Percentiles rank a stretch among this genome's conserved stretches.
phyloP scores from a whole-genome alignment of 495 filamentous ascomycete genomes.

The Schizothecium vesticola region DNA sequence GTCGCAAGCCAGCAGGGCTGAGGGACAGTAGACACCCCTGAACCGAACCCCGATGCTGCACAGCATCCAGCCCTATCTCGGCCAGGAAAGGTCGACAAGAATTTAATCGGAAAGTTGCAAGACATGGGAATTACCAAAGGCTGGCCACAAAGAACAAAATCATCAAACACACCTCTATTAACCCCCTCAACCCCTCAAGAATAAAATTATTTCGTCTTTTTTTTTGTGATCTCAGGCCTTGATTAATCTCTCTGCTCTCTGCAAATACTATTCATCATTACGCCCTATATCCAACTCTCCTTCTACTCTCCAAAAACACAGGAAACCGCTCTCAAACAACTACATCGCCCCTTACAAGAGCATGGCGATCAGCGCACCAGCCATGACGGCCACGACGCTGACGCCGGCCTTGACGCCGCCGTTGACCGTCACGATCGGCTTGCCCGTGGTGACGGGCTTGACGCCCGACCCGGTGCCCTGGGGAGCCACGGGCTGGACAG shows the following conservation, averaged over 20 bases:
- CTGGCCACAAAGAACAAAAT: not conserved
- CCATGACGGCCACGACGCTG: slow-evolving; percentile 18
- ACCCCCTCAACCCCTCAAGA: not conserved
- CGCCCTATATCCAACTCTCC: not conserved
- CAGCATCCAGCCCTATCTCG: not conserved
- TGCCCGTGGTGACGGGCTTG: slow-evolving; percentile 6
- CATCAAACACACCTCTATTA: slow-evolving; percentile 9
- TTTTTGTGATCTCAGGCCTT: not conserved
- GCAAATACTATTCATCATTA: not conserved
- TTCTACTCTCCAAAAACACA: not conserved
- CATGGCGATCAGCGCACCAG: slow-evolving; percentile 3
- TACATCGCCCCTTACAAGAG: not conserved
- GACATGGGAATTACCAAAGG: no score
- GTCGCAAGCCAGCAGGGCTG: not conserved
- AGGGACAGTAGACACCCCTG: not conserved
- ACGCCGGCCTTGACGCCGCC: slow-evolving; percentile 24
- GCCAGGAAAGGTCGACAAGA: no score
- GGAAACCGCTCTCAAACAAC: not conserved
- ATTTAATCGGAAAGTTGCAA: not conserved
- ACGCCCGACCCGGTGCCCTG: slow-evolving; percentile 5
- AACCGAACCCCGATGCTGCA: not conserved
- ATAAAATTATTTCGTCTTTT: not conserved
- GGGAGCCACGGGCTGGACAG: slow-evolving; percentile 2
- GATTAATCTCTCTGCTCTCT: not conserved
- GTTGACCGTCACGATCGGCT: slow-evolving; percentile 16